phyloP scores from a whole-genome alignment of 768 basidiomycete genomes.

The Leucocoprinus leucothites region DNA sequence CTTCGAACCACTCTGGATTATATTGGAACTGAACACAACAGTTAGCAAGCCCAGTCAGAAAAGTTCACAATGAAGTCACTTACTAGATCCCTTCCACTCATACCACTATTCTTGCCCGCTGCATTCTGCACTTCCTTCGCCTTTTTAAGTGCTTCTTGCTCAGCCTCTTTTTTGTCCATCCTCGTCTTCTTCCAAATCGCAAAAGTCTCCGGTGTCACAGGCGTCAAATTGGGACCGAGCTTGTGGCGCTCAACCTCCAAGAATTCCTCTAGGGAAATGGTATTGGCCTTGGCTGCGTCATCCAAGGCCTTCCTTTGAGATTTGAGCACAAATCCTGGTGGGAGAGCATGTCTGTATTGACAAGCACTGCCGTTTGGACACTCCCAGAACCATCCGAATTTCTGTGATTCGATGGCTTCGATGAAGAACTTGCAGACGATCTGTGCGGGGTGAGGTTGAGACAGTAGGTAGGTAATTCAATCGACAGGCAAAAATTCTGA shows the following conservation, averaged over 20 bases:
- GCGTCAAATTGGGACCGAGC: slow-evolving; percentile 85
- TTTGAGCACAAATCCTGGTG: slow-evolving; percentile 94
- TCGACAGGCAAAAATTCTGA: no score
- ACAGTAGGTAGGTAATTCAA: not conserved
- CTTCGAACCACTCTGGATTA: slow-evolving; percentile 93
- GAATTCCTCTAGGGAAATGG: slow-evolving; percentile 95
- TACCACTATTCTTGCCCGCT: slow-evolving; percentile 88
- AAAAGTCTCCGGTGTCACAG: slow-evolving; percentile 89
- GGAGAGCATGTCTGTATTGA: slow-evolving; percentile 93
- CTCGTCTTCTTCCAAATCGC: slow-evolving; percentile 94
- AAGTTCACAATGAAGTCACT: slow-evolving; percentile 21
- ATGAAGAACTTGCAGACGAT: slow-evolving; percentile 99
- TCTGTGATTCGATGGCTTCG: slow-evolving; percentile 90
- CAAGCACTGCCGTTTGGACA: slow-evolving; percentile 87
- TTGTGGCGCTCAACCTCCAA: slow-evolving; percentile 98
- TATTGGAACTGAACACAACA: slow-evolving; percentile 71
- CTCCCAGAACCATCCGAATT: slow-evolving; percentile 97
- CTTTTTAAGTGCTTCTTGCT: slow-evolving; percentile 75
- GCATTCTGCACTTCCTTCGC: slow-evolving; percentile 77
- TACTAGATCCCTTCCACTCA: slow-evolving; percentile 95
- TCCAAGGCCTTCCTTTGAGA: slow-evolving; percentile 90
- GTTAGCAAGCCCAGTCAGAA: not conserved
- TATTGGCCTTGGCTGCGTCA: slow-evolving; percentile 85
- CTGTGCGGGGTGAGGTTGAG: slow-evolving; percentile 32
- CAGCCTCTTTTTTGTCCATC: slow-evolving; percentile 92